Conservation (phyloP, 1,139 yeast genomes). For the Geotrichum fermentans region DNA sequence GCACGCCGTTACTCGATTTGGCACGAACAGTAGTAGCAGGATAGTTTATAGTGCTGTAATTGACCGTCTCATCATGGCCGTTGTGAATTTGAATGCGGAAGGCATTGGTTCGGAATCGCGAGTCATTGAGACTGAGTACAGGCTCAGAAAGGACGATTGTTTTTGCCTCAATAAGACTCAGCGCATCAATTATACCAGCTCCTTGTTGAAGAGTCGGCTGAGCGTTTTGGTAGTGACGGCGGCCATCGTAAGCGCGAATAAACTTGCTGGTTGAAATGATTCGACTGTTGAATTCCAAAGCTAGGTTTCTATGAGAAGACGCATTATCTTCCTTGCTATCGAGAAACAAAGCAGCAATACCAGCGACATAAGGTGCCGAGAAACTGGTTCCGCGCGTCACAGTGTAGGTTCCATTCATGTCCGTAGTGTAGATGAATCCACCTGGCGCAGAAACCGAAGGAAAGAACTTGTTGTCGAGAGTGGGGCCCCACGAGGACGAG, state of each 20-base stretch:
- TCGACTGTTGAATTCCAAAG: constrained; percentile 12
- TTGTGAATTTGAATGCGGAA: constrained; percentile 19
- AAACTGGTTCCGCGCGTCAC: constrained; percentile 24
- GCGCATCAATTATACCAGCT: constrained; percentile 36
- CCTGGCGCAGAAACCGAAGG: constrained; percentile 28
- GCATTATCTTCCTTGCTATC: constrained; percentile 3
- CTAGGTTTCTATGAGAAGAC: background rate
- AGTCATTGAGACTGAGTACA: constrained; percentile 21
- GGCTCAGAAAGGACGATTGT: constrained; percentile 26
- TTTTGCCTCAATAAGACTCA: constrained; percentile 38
- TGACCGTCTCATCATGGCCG: constrained; percentile 19
- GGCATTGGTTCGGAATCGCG: constrained; percentile 18
- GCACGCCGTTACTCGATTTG: constrained; percentile 17
- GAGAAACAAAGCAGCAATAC: constrained; percentile 24
- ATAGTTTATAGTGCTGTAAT: constrained; percentile 17
- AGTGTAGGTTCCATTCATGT: constrained; percentile 13
- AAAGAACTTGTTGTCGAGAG: constrained; percentile 25
- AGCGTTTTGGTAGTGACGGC: background rate
- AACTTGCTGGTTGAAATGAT: constrained; percentile 14
- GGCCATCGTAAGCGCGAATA: constrained; percentile 14
- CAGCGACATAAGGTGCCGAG: constrained; percentile 26
- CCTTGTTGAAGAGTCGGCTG: constrained; percentile 26
- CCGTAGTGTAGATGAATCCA: constrained; percentile 23
- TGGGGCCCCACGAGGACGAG: constrained; percentile 27
- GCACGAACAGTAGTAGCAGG: constrained; percentile 13